A percentile compares a stretch with the other conserved stretches of the same genome.
Evolutionary conservation across 345 rosid genomes (phyloP).

Genomic region (Syzygium jambos): DNA sequence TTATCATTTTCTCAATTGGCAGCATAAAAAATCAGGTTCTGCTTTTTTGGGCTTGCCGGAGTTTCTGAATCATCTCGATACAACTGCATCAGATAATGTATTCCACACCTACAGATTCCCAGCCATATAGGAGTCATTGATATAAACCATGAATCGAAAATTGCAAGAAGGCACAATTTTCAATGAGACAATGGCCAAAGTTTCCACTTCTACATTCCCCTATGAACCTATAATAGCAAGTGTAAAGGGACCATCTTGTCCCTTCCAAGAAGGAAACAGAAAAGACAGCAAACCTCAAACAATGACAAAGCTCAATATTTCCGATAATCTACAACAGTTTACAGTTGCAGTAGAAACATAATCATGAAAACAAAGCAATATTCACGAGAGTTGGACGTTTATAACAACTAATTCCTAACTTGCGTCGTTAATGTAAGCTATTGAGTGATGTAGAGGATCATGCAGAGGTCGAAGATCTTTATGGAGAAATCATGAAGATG

Average conservation of each 20-base stretch:
- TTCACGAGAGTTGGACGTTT: neutral
- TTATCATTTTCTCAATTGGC: neutral
- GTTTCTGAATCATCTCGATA: conserved; percentile 32
- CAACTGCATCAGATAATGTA: conserved; percentile 37
- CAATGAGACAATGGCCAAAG: neutral
- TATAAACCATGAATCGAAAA: neutral
- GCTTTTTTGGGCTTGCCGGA: conserved; percentile 2
- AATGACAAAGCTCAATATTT: neutral
- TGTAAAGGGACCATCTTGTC: conserved; percentile 65
- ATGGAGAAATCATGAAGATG: neutral
- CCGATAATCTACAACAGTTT: neutral
- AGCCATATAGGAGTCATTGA: neutral
- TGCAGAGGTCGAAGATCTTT: neutral
- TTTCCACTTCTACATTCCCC: conserved; percentile 35
- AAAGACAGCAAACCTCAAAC: neutral
- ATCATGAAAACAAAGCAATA: neutral
- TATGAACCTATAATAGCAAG: conserved; percentile 84
- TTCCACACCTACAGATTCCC: conserved; percentile 62
- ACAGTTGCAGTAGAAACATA: neutral
- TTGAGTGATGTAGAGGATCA: neutral
- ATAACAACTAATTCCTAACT: neutral
- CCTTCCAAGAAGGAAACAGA: neutral
- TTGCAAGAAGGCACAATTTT: neutral
- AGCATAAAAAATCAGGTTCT: neutral
- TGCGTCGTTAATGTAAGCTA: neutral